phyloP scores from a whole-genome alignment of 1,139 yeast species.

The Protomyces arabidopsidicola region DNA sequence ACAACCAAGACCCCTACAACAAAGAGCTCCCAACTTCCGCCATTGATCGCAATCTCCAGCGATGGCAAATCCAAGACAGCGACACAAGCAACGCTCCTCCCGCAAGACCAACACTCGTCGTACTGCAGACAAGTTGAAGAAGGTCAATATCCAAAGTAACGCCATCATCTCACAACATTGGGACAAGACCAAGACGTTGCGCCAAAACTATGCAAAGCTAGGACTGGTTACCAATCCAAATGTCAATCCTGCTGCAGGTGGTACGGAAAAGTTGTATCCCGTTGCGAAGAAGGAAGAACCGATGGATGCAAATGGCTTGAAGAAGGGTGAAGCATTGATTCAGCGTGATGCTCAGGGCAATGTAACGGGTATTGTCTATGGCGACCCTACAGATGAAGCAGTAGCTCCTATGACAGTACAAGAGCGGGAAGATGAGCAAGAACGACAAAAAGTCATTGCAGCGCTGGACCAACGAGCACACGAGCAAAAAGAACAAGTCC shows the following conservation, averaged over 20 bases:
- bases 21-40: too few relatives aligned
- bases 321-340: slow-evolving; percentile 75
- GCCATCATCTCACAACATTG: slow-evolving; percentile 84
- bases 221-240: slow-evolving; percentile 12
- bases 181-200: slow-evolving; percentile 76
- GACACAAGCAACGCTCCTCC: slow-evolving; percentile 26
- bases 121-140: slow-evolving; percentile 18
- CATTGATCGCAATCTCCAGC: background rate
- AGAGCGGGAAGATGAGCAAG: slow-evolving; percentile 6
- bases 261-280: slow-evolving; percentile 22
- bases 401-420: background rate
- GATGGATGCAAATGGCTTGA: slow-evolving; percentile 33
- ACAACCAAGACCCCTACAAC: too few relatives aligned
- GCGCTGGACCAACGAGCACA: slow-evolving; percentile 67
- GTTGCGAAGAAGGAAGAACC: slow-evolving; percentile 4
- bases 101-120: slow-evolving; percentile 16
- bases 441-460: slow-evolving; percentile 51
- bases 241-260: slow-evolving; percentile 9
- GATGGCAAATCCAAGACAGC: slow-evolving; percentile 27
- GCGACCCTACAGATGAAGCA: slow-evolving; percentile 44
- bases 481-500: slow-evolving; percentile 43
- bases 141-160: slow-evolving; percentile 42
- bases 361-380: slow-evolving; percentile 65
- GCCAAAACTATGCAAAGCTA: slow-evolving; percentile 53
- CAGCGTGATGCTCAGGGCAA: slow-evolving; percentile 69